phyloP scores from a whole-genome alignment of 2,329 filamentous ascomycete genomes.

The Pezizomycotina sp. region DNA sequence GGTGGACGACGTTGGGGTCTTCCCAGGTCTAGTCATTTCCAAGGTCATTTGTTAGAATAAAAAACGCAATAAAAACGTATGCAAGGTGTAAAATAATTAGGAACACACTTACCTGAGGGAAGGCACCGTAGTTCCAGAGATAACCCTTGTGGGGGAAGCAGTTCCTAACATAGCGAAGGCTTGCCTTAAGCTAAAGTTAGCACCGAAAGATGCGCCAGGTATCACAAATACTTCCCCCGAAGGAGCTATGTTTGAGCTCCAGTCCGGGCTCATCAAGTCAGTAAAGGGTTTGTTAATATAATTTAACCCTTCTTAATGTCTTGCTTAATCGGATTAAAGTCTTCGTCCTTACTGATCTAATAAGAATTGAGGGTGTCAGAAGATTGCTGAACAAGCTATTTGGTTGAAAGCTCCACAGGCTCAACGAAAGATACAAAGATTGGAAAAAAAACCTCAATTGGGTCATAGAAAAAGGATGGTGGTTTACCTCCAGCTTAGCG shows the following conservation, averaged over 20 bases:
- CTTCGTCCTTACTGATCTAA: constrained; percentile 96
- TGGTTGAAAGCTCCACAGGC: constrained; percentile 10
- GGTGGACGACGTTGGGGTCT: constrained; percentile 88
- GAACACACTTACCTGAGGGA: constrained; percentile 61
- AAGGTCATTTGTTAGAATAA: background rate
- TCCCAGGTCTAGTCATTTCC: constrained; percentile 66
- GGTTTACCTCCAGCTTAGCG: constrained; percentile 88
- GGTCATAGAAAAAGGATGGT: constrained; percentile 14
- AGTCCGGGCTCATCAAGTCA: background rate
- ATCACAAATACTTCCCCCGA: too few species aligned
- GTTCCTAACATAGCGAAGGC: constrained; percentile 96
- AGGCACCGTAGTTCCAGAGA: constrained; percentile 99
- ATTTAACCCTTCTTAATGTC: constrained; percentile 72
- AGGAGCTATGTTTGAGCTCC: background rate
- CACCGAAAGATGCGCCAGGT: too few species aligned
- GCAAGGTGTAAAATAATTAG: constrained; percentile 20
- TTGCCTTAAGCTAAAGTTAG: constrained; percentile 39
- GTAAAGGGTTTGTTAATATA: background rate
- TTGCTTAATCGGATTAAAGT: constrained; percentile 98
- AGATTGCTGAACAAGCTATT: background rate
- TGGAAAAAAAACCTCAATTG: constrained; percentile 3
- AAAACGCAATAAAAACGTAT: constrained; percentile 3
- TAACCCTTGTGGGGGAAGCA: constrained; percentile 99
- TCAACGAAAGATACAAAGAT: background rate
- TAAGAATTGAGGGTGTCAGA: too few species aligned